Evolutionary conservation across 768 basidiomycete genomes (phyloP), one percentile per base, ranked within the genome.

Genomic region (Suillus occidentalis): DNA sequence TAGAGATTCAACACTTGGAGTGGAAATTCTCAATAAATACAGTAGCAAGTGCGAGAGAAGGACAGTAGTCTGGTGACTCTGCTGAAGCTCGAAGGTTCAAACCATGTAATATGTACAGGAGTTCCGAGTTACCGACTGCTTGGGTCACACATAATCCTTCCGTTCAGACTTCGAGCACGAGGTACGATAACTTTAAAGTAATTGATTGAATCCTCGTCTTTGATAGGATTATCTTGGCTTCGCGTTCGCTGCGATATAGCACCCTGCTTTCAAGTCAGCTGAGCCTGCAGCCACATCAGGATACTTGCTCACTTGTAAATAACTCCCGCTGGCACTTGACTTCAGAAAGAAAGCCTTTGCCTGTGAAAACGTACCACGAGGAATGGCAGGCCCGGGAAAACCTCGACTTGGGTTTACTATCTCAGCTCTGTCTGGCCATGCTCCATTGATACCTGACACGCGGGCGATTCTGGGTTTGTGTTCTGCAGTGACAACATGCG

Each of bases 361-460:
- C 57, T 63, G 63, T 28, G 63, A 61, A 31, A 62, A 63, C 22
- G 60, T 62, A 34, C 60, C n/a, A 2, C 60, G 63, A 62, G 40
- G 40, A 31, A 61, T 43, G 34, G 28, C 40, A 16, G 39, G 36
- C 36, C 34, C 39, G 43, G 36, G 40, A 61, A 31, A 47, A 60
- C 34, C 43, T 62, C 39, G 36, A 47, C 25, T 20, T 42, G 20
- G 34, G n/a, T 55, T 31, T 7, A 36, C 53, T 55, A 39, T 18
- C n/a, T 63, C 40, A 18, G 25, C 60, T 40, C 43, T 62, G 16
- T 40, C 22, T 61, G 58, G n/a, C 39, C 39, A 61, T 37, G 60
- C 37, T 63, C 39, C 60, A 20, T 13, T n/a, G 18, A 36, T 36
- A n/a, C 53, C 34, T n/a, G 62, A 58, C 55, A 63, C 59, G 39